A percentile compares a stretch with the other conserved stretches of the same genome.
These are phyloP conservation scores for Yarrowia sp. DNA, from an alignment of 805 yeast species.

Conservation along the genomic window DNA sequence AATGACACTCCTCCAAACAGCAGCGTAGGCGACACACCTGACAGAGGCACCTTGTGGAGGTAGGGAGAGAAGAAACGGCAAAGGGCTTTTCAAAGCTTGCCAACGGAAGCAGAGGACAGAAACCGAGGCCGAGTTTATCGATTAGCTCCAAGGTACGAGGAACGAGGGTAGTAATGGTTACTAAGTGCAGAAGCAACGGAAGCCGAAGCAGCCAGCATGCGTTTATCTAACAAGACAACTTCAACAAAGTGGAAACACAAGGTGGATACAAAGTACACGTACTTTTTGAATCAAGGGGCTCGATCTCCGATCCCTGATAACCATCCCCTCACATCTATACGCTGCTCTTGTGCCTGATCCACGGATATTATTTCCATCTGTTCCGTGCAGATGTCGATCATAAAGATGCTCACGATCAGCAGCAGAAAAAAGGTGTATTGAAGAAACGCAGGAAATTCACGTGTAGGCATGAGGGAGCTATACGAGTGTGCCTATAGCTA, in stretches of 20 bases:
- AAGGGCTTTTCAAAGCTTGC: not conserved
- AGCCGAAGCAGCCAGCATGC: too few species aligned
- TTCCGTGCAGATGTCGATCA: slow-evolving; percentile 8
- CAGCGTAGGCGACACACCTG: not conserved
- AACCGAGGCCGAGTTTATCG: not conserved
- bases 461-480: not conserved
- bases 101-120: not conserved
- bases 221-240: too few species aligned
- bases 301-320: too few species aligned
- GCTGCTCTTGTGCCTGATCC: too few species aligned
- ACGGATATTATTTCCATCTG: slow-evolving; percentile 1
- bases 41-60: slow-evolving; percentile 1
- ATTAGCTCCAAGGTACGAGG: not conserved
- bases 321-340: too few species aligned
- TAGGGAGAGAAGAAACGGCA: not conserved
- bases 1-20: not conserved
- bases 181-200: too few species aligned
- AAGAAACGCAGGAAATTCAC: slow-evolving; percentile 20
- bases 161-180: too few species aligned
- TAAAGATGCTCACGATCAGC: slow-evolving; percentile 13
- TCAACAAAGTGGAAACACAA: too few species aligned
- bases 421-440: not conserved
- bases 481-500: too few species aligned
- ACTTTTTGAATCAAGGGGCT: too few species aligned
- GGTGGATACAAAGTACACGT: too few species aligned